Base-by-base conservation (phyloP, 495 filamentous ascomycete genomes). In the Neurospora discreta region DNA sequence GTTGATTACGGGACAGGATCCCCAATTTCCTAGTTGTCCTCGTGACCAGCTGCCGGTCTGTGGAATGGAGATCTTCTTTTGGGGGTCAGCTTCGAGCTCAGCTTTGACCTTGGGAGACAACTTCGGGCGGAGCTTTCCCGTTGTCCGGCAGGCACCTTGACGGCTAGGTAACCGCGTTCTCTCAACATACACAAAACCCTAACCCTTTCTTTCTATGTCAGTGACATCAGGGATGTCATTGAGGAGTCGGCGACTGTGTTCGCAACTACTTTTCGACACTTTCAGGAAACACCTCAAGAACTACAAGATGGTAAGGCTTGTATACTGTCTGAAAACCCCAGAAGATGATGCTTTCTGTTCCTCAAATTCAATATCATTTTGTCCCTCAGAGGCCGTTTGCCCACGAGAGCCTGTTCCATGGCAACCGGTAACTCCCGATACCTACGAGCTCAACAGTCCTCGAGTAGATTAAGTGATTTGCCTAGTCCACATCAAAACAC, bases 331-430 rank as follows among this genome's bases (percentile, higher is more conserved):
- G 20, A n/a, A n/a, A 74, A 77, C 39, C 68, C 72, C 36, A 81
- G 77, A 68, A 89, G 46, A 70, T 82, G 71, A 60, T 85, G 86
- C 77, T 84, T 87, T 68, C 84, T 79, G 44, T 82, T 76, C 58
- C 84, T 81, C 42, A 89, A 75, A 73, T 82, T 82, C 40, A 89
- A 75, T 68, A 89, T 81, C 82, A 86, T 85, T 85, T 75, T 88
- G 85, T 2, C 86, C 86, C 87, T 73, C 88, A 88, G 68, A 88
- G 76, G 18, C 87, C 86, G 71, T 89, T 88, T 26, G 87, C 85
- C 87, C 87, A 88, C 0, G 87, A 87, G 71, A 88, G 85, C 82
- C 84, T 82, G 36, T n/a, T 16, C 46, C 0, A 36, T 44, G n/a
- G 41, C 18, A 39, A 40, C 40, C 52, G 23, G 39, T 13, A 33